phyloP scores from a whole-genome alignment of 495 filamentous ascomycete species.

The Niebla homalea region DNA sequence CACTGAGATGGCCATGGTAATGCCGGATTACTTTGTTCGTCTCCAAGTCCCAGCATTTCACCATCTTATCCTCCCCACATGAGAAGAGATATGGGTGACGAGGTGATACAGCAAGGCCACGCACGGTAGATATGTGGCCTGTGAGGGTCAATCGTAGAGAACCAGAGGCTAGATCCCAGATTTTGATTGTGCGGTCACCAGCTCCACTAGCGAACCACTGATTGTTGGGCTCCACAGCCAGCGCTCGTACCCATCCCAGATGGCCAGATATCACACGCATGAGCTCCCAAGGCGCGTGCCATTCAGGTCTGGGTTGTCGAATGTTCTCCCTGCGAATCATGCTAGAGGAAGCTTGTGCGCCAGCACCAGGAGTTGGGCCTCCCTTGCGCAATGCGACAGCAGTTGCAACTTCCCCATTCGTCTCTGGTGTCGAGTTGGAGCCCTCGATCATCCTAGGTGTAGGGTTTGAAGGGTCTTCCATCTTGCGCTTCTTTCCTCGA shows the following conservation, averaged over 20 bases:
- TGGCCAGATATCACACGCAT: constrained; percentile 96
- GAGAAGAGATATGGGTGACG: constrained; percentile 96
- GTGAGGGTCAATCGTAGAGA: constrained; percentile 75
- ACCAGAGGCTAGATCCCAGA: constrained; percentile 91
- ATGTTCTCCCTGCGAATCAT: constrained; percentile 55
- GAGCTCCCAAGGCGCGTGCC: constrained; percentile 97
- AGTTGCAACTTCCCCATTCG: constrained; percentile 32
- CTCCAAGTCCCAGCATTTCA: constrained; percentile 99
- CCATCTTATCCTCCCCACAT: constrained; percentile 99
- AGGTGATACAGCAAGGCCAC: constrained; percentile 84
- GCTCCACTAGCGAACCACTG: constrained; percentile 96
- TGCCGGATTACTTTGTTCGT: constrained; percentile 98
- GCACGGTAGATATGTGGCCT: constrained; percentile 92
- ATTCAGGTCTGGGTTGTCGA: constrained; percentile 69
- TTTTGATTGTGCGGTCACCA: constrained; percentile 95
- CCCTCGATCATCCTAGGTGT: constrained; percentile 61
- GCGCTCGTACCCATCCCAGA: constrained; percentile 82
- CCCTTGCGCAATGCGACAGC: constrained; percentile 40
- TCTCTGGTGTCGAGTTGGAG: constrained; percentile 33
- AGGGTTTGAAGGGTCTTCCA: constrained; percentile 36
- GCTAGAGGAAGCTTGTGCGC: constrained; percentile 34
- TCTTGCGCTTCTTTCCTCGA: constrained; percentile 44
- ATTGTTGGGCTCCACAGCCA: constrained; percentile 91
- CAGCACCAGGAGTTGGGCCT: constrained; percentile 1
- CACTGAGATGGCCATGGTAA: constrained; percentile 94